phyloP scores from a whole-genome alignment of 192 early-diverging fungal genomes.

The Glomus cerebriforme region DNA sequence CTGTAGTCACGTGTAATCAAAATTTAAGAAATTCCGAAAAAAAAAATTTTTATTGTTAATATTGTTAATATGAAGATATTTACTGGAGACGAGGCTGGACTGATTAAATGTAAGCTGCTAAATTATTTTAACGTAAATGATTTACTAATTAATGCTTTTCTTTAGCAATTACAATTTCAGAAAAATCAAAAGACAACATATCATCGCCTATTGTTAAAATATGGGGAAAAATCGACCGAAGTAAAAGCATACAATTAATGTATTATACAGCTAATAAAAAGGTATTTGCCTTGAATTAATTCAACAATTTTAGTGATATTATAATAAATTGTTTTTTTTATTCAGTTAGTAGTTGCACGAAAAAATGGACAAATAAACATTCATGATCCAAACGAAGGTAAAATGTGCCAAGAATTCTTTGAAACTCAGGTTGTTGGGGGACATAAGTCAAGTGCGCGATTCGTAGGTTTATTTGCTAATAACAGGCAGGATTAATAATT shows the following conservation, averaged over 20 bases:
- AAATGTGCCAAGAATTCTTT: slow-evolving; percentile 38
- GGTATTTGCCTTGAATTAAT: slow-evolving; percentile 11
- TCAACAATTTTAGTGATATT: background rate
- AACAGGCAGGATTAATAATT: slow-evolving; percentile 38
- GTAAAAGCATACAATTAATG: slow-evolving; percentile 38
- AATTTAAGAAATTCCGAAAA: background rate
- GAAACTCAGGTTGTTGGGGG: slow-evolving; percentile 33
- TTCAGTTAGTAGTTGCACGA: slow-evolving; percentile 53
- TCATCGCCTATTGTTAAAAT: slow-evolving; percentile 35
- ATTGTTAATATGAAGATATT: slow-evolving; percentile 35
- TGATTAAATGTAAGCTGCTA: slow-evolving; percentile 40
- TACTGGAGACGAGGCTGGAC: slow-evolving; percentile 47
- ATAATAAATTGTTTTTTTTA: background rate
- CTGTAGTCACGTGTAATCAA: too few species aligned
- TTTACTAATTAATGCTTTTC: background rate
- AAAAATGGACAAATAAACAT: slow-evolving; percentile 55
- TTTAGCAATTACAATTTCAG: slow-evolving; percentile 36
- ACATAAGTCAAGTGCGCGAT: slow-evolving; percentile 39
- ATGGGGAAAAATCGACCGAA: slow-evolving; percentile 43
- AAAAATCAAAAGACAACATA: slow-evolving; percentile 20
- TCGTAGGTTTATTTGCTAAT: slow-evolving; percentile 54
- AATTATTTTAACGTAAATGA: background rate
- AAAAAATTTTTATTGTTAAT: background rate
- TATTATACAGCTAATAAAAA: slow-evolving; percentile 35
- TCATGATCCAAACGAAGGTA: slow-evolving; percentile 44